Conservation (phyloP, 345 rosid species). For the Cardamine occulta region DNA sequence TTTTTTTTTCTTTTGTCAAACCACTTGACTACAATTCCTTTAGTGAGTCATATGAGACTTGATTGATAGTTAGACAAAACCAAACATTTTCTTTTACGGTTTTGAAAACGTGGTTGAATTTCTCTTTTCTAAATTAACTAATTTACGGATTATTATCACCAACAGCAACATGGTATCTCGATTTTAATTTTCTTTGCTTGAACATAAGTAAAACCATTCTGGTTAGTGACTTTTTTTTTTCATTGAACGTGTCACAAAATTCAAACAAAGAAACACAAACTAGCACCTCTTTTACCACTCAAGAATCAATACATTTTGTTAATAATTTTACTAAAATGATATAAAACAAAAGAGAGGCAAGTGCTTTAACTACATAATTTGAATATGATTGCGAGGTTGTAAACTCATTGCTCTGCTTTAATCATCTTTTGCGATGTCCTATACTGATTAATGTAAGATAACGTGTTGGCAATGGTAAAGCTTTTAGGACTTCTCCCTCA, state of each 20-base stretch:
- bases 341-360: slow-evolving; percentile 7
- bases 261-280: background rate
- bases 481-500: slow-evolving; percentile 63
- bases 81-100: too few species aligned
- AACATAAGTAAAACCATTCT: background rate
- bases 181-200: background rate
- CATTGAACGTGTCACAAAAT: background rate
- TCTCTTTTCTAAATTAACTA: too few species aligned
- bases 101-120: too few species aligned
- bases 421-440: background rate
- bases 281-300: background rate
- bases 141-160: too few species aligned
- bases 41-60: too few species aligned
- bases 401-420: slow-evolving; percentile 18
- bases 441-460: slow-evolving; percentile 16
- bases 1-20: too few species aligned
- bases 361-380: background rate
- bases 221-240: background rate
- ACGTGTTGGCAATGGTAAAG: slow-evolving; percentile 13
- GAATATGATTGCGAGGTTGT: slow-evolving; percentile 17
- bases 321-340: background rate
- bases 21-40: too few species aligned
- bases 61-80: too few species aligned
- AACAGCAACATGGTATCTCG: too few species aligned
- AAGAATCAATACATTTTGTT: slow-evolving; percentile 19